Conservation (phyloP, 208 protist species). For the Leptomonas pyrrhocoris region DNA sequence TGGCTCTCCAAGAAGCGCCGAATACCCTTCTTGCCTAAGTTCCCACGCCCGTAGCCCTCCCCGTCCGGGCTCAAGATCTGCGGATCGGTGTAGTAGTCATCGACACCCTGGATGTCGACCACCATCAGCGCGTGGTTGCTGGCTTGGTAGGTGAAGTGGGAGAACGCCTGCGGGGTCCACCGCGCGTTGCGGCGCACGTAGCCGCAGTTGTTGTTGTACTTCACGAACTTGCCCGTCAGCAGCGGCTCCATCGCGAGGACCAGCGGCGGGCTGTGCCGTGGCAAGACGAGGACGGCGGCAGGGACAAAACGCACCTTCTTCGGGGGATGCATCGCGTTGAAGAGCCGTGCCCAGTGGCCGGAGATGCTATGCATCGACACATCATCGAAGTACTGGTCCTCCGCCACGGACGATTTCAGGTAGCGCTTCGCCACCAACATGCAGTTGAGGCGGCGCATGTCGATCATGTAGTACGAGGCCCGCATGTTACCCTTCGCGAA, state of each 20-base stretch:
- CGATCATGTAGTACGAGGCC: constrained; percentile 83
- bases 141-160: constrained; percentile 88
- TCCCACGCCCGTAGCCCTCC: constrained; percentile 78
- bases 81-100: constrained; percentile 91
- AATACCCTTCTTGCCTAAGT: constrained; percentile 81
- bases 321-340: constrained; percentile 61
- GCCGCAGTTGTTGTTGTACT: constrained; percentile 93
- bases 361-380: constrained; percentile 86
- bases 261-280: constrained; percentile 58
- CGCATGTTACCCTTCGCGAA: constrained; percentile 85
- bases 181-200: constrained; percentile 71
- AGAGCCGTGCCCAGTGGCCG: constrained; percentile 76
- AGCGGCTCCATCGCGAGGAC: constrained; percentile 78
- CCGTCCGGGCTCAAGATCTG: constrained; percentile 88
- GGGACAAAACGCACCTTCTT: constrained; percentile 82
- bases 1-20: constrained; percentile 74
- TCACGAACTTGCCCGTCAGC: constrained; percentile 79
- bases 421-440: constrained; percentile 79
- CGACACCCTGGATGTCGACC: constrained; percentile 90
- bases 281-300: constrained; percentile 71
- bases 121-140: constrained; percentile 75
- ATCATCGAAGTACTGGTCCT: constrained; percentile 86
- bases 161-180: constrained; percentile 91
- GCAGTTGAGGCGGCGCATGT: constrained; percentile 73
- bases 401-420: constrained; percentile 50